A percentile compares a stretch with the other conserved stretches of the same genome.
These are phyloP conservation scores for Ligustrum vulgare DNA, from an alignment of 257 asterid genomes.

Conservation along the genomic window DNA sequence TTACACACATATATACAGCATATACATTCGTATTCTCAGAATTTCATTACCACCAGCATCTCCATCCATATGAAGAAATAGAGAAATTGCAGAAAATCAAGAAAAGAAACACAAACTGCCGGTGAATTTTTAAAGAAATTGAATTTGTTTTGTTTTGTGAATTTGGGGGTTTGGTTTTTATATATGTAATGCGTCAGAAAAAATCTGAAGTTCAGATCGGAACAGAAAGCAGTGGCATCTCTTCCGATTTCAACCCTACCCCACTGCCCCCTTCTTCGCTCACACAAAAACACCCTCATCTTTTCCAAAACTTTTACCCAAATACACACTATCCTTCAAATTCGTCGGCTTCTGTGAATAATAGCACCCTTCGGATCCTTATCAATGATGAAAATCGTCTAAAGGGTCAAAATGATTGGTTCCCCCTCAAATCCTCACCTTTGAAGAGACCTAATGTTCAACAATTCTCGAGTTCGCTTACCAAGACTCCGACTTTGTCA, in stretches of 20 bases:
- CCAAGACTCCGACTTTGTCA: conserved; percentile 62
- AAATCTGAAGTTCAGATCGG: conserved; percentile 98
- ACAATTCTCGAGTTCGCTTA: conserved; percentile 45
- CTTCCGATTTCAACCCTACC: conserved; percentile 97
- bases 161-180: conserved; percentile 26
- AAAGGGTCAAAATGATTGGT: conserved; percentile 52
- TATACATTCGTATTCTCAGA: not conserved
- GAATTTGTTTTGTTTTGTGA: conserved; percentile 17
- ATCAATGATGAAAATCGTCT: conserved; percentile 44
- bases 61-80: conserved; percentile 18
- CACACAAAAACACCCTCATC: conserved; percentile 56
- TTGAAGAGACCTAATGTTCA: conserved; percentile 67
- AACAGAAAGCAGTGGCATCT: conserved; percentile 96
- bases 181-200: conserved; percentile 93
- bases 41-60: conserved; percentile 18
- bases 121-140: not conserved
- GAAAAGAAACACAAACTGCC: not conserved
- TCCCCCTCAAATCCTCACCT: conserved; percentile 63
- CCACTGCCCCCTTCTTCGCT: conserved; percentile 63
- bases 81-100: conserved; percentile 14
- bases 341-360: conserved; percentile 28
- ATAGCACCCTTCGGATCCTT: conserved; percentile 49
- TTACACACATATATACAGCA: not conserved
- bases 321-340: conserved; percentile 34
- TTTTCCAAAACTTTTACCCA: conserved; percentile 31